Evolutionary conservation across 2,329 filamentous ascomycete species (phyloP).

Genomic region (Epichloe bromicola): DNA sequence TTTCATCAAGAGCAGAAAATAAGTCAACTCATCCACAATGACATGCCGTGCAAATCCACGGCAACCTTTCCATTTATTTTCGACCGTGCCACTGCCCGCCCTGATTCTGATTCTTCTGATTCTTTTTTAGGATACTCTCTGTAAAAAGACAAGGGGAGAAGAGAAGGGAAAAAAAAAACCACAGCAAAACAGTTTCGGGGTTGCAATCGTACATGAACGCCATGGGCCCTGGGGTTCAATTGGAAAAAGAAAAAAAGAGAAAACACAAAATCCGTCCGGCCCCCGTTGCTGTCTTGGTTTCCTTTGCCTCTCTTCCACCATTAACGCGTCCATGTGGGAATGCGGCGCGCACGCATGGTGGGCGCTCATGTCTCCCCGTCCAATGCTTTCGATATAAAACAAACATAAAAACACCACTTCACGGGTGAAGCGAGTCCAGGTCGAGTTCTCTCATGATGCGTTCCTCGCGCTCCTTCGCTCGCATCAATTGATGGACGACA

Average conservation of each 20-base stretch:
- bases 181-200: constrained; percentile 8
- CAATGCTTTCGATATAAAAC: constrained; percentile 12
- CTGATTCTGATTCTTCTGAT: constrained; percentile 17
- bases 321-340: background rate
- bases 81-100: constrained; percentile 13
- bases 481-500: background rate
- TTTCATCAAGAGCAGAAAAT: background rate
- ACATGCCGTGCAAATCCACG: constrained; percentile 7
- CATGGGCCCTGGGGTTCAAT: constrained; percentile 9
- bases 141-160: constrained; percentile 8
- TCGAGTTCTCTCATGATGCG: constrained; percentile 9
- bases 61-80: constrained; percentile 9
- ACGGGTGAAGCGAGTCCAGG: constrained; percentile 5
- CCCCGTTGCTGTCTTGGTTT: constrained; percentile 3
- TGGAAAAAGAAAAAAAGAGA: background rate
- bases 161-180: constrained; percentile 12
- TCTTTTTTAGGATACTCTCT: constrained; percentile 18
- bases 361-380: constrained; percentile 19
- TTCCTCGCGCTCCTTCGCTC: constrained; percentile 5
- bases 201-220: constrained; percentile 25
- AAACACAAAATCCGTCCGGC: constrained; percentile 7
- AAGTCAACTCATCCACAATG: background rate
- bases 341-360: constrained; percentile 14
- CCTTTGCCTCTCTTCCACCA: constrained; percentile 4
- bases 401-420: constrained; percentile 4